Evolutionary conservation across 2,329 filamentous ascomycete species (phyloP), one percentile per base, ranked within the genome.

Genomic region (Fusarium armeniacum): DNA sequence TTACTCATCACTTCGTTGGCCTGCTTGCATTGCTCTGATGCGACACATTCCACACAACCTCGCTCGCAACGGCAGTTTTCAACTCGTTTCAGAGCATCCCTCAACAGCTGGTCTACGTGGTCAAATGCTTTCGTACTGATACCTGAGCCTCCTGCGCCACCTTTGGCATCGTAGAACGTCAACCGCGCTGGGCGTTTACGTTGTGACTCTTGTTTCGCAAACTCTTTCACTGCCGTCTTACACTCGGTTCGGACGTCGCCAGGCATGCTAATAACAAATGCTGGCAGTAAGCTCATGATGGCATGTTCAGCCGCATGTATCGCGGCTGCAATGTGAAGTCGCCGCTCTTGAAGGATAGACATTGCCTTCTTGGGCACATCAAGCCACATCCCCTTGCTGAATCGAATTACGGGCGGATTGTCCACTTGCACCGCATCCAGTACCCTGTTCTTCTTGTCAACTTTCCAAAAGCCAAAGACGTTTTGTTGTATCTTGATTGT

Each of bases 241-340:
- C 96, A 98, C 80, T 98, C 96, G 0, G 96, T 98, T 43, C 93
- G 89, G 16, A 99, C 93, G 73, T 98, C 96, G 28, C 93, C 94
- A 0, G 94, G 94, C 82, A 94, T 91, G 71, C 89, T 93, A 72
- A 98, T 89, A 44, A 98, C 93, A 76, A 97, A 97, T 47, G 93
- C 96, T 0, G 95, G 95, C 82, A 98, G 90, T 3, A 98, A 84
- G 40, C 89, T 91, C 67, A 98, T 87, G 26, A 98, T 84, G 0
- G 94, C 94, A 78, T 99, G 96, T 80, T 98, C 94, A 4, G 96
- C 95, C 0, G 95, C 95, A 76, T 98, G 96, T 61, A 99, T 98
- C 0, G 93, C 93, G 0, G 91, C 96, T 0, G 93, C 95, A 12
- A 95, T 86, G 77, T 98, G 93, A 33, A 98, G 83, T 1, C 89